Conservation (phyloP, 169 alveolate species). For the Eimeria maxima region DNA sequence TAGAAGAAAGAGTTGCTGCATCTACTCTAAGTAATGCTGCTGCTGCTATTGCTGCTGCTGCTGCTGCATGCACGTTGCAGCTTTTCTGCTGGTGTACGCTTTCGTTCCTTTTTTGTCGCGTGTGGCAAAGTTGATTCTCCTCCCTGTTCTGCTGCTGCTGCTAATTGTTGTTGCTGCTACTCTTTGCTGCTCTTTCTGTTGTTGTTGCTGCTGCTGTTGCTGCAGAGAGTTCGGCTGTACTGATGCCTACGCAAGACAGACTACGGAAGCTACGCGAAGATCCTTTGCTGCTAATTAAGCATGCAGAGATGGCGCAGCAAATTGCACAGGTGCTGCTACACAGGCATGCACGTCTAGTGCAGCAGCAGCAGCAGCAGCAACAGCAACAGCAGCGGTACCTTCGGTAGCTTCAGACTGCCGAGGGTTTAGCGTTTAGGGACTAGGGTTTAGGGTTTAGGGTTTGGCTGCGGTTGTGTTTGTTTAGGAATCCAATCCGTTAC, state of each 20-base stretch:
- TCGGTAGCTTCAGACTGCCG: background rate
- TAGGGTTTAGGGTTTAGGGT: background rate
- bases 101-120: no score
- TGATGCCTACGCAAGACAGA: conserved; percentile 73
- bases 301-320: conserved; percentile 75
- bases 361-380: background rate
- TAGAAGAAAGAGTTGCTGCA: background rate
- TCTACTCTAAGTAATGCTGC: background rate
- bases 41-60: no score
- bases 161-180: background rate
- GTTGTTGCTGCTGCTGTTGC: background rate
- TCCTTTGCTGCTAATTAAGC: conserved; percentile 68
- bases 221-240: conserved; percentile 33
- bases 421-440: conserved; percentile 7
- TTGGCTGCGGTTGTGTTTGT: background rate
- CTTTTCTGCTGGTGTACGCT: no score
- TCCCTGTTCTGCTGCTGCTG: no score
- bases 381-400: background rate
- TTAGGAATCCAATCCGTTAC: background rate
- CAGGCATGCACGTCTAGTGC: no score
- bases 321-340: background rate
- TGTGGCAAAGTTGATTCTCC: no score
- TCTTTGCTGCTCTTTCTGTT: background rate
- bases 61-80: no score
- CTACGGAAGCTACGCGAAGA: conserved; percentile 77